A percentile compares a stretch with the other conserved stretches of the same genome.
These are phyloP conservation scores for Exidia glandulosa DNA, from an alignment of 768 basidiomycete species.

Conservation along the genomic window DNA sequence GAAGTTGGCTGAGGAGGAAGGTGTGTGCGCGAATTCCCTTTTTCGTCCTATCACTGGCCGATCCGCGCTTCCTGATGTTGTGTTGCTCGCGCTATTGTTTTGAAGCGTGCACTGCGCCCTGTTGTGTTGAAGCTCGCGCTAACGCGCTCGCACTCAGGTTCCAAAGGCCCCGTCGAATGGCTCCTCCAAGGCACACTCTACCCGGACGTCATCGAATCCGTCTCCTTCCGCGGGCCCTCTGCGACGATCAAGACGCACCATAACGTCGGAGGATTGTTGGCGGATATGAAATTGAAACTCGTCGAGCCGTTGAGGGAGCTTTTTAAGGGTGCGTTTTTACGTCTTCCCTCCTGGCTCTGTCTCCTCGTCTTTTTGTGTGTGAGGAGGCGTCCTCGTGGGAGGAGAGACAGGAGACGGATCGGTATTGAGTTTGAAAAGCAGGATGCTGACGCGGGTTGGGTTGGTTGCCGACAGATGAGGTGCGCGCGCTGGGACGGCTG, in stretches of 20 bases:
- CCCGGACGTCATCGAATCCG: slow-evolving; percentile 98
- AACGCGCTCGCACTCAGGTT: not conserved
- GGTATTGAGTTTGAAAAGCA: not conserved
- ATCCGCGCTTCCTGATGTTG: too few species aligned
- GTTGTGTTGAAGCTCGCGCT: too few species aligned
- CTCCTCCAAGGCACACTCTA: slow-evolving; percentile 94
- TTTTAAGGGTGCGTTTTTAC: slow-evolving; percentile 71
- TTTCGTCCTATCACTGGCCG: not conserved
- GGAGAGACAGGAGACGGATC: not conserved
- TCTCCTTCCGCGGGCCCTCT: slow-evolving; percentile 97
- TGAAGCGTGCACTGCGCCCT: too few species aligned
- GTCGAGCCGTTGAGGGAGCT: slow-evolving; percentile 96
- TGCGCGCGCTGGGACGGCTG: slow-evolving; percentile 82
- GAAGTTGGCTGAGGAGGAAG: slow-evolving; percentile 71
- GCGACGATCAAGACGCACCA: slow-evolving; percentile 99
- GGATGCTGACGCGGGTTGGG: not conserved
- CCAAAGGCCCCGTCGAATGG: slow-evolving; percentile 92
- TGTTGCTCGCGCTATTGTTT: too few species aligned
- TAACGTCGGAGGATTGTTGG: slow-evolving; percentile 92
- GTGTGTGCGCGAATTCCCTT: slow-evolving; percentile 18
- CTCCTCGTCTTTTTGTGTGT: too few species aligned
- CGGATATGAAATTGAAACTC: slow-evolving; percentile 97
- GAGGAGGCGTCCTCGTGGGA: too few species aligned
- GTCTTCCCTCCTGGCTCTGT: not conserved
- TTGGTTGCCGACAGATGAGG: slow-evolving; percentile 70